Conservation (phyloP, 345 rosid species). For the Pelargonium nanum region DNA sequence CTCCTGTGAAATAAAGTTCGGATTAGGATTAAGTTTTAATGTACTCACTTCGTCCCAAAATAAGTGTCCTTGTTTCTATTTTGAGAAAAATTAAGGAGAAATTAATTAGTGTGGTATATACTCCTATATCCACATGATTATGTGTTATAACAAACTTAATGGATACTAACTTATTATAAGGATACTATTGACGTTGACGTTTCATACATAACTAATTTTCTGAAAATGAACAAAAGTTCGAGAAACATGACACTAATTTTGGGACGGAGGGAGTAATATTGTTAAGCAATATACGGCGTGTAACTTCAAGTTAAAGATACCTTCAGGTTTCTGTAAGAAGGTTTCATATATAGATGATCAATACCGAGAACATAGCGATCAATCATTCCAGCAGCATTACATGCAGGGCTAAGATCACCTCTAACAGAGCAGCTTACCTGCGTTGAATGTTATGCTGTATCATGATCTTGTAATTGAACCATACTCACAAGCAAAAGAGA, state of each 20-base stretch:
- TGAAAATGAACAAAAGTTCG: too few relatives aligned
- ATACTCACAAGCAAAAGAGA: background rate
- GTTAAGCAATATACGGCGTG: background rate
- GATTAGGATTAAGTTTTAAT: background rate
- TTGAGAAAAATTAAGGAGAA: too few relatives aligned
- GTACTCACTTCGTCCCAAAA: too few relatives aligned
- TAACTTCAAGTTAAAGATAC: constrained; percentile 2
- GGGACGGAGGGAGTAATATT: too few relatives aligned
- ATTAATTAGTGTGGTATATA: too few relatives aligned
- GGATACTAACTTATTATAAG: too few relatives aligned
- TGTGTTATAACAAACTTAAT: too few relatives aligned
- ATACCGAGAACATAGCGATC: constrained; percentile 33
- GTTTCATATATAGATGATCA: constrained; percentile 31
- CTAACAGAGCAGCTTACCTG: constrained; percentile 38
- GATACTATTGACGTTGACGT: too few relatives aligned
- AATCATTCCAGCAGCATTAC: constrained; percentile 42
- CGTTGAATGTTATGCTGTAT: background rate
- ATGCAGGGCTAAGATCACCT: constrained; percentile 40
- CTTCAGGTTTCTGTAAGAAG: constrained; percentile 36
- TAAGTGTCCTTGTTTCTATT: too few relatives aligned
- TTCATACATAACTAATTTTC: too few relatives aligned
- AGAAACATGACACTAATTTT: too few relatives aligned
- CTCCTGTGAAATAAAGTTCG: constrained; percentile 17
- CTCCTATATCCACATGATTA: too few relatives aligned
- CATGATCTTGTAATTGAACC: background rate